A percentile compares a stretch with the other conserved stretches of the same genome.
Evolutionary conservation across 164 flowering plant species (phyloP).

Genomic region (Stephania cephalantha): DNA sequence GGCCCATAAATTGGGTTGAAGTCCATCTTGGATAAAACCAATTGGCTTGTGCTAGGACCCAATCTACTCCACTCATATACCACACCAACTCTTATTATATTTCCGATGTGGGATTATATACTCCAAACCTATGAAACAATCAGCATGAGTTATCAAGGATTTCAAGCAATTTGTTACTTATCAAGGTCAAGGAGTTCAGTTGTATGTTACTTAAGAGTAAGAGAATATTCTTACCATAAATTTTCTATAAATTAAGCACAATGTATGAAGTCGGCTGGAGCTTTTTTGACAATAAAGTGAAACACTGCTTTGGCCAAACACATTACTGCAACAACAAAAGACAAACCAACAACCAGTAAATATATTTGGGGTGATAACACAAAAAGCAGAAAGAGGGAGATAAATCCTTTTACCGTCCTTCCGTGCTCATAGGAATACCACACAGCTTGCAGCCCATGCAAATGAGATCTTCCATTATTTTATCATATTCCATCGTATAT

Average conservation of each 20-base stretch:
- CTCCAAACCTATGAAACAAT: background rate
- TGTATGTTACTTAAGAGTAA: background rate
- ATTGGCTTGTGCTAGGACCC: too few species aligned
- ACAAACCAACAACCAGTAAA: slow-evolving; percentile 5
- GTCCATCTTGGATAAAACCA: too few species aligned
- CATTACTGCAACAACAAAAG: slow-evolving; percentile 25
- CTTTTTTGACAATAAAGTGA: slow-evolving; percentile 47
- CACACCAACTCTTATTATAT: too few species aligned
- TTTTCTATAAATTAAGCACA: slow-evolving; percentile 55
- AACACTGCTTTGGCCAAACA: slow-evolving; percentile 15
- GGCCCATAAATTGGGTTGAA: too few species aligned
- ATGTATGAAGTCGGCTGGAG: slow-evolving; percentile 39
- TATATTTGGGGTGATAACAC: background rate
- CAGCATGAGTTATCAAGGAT: too few species aligned
- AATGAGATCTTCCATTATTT: slow-evolving; percentile 57
- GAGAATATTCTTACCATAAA: slow-evolving; percentile 46
- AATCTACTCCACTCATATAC: too few species aligned
- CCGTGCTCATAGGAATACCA: slow-evolving; percentile 43
- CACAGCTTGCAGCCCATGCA: slow-evolving; percentile 68
- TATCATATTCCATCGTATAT: slow-evolving; percentile 14
- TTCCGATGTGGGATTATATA: too few species aligned
- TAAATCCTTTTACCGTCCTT: slow-evolving; percentile 24
- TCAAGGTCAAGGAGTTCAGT: too few species aligned
- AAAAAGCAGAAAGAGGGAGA: background rate
- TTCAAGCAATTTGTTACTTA: too few species aligned